Base-by-base conservation (phyloP, 306 rosid species). In the Comarum palustre region DNA sequence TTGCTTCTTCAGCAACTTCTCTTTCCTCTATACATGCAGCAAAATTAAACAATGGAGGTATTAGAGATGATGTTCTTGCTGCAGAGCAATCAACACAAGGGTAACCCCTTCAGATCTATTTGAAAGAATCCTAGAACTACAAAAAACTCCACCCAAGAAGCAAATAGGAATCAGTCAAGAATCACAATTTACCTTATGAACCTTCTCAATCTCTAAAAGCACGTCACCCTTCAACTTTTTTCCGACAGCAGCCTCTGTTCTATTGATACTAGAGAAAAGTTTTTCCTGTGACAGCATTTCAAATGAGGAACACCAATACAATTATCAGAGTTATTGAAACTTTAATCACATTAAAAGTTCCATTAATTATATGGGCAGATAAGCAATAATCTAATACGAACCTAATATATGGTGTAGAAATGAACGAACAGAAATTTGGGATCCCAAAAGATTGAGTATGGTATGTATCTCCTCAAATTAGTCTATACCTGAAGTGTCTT, bases 121-220 rank as follows among this genome's bases (percentile, higher is more conserved):
- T 69, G 46, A 29, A 45, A 31, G n/a, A 68, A 27, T 11, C 34
- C 54, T 16, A 13, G 6, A 51, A 46, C 48, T 61, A 36, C 73
- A 79, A 58, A 71, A 58, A 79, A 66, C 58, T 38, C 65, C 70
- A 73, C 78, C 61, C 6, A 31, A 17, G 32, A 54, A 51, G 39
- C 47, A 41, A 73, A 58, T 58, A 58, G 36, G 27, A 29, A 42
- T 72, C 19, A 11, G 42, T 61, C 69, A 82, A 45, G 31, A 59
- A 43, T 69, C 38, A 62, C n/a, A 8, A 66, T 52, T 48, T 87
- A 95, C 99, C 99, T 95, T 95, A 51, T 92, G 99, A 79, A 83
- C 97, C 84, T 87, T 95, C 87, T 95, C 99, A 76, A 95, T 87
- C 88, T 95, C 99, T 46, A 96, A 93, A 82, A 95, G 96, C 96